Percentiles rank a stretch among this genome's conserved stretches.
These are phyloP conservation scores for Phytopythium vexans DNA, from an alignment of 352 stramenopile species.

Conservation along the genomic window DNA sequence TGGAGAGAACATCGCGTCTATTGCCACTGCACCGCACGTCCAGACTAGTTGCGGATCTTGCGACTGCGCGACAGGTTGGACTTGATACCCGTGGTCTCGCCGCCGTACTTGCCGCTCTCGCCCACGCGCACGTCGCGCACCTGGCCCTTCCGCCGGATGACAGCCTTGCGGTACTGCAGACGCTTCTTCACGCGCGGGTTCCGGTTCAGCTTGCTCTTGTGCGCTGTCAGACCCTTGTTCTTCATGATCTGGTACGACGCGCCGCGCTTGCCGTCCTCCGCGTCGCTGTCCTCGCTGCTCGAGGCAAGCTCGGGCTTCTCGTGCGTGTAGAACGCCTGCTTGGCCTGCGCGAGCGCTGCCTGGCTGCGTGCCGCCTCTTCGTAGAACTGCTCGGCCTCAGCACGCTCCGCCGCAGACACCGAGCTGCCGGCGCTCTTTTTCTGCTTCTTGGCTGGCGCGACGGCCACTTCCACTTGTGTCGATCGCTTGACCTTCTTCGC, in stretches of 20 bases:
- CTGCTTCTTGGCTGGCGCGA: constrained; percentile 30
- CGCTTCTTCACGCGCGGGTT: constrained; percentile 99
- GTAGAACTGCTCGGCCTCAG: constrained; percentile 76
- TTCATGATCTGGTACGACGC: constrained; percentile 96
- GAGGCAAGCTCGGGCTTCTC: constrained; percentile 47
- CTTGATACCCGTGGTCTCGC: constrained; percentile 90
- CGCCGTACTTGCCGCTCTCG: constrained; percentile 85
- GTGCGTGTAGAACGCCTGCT: constrained; percentile 80
- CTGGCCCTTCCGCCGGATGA: constrained; percentile 96
- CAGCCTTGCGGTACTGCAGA: constrained; percentile 96
- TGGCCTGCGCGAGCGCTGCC: constrained; percentile 47
- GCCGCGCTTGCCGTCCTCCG: constrained; percentile 87
- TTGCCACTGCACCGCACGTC: constrained; percentile 7
- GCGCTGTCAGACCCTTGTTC: constrained; percentile 96
- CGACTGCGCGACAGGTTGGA: constrained; percentile 85
- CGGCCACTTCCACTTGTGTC: neutral
- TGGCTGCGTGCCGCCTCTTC: constrained; percentile 53
- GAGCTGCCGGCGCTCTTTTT: constrained; percentile 26
- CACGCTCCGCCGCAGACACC: constrained; percentile 41
- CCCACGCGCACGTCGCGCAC: constrained; percentile 91
- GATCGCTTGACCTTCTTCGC: constrained; percentile 26
- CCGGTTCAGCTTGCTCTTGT: constrained; percentile 98
- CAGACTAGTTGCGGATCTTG: constrained; percentile 84
- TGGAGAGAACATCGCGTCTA: constrained; percentile 10
- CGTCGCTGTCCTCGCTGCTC: constrained; percentile 63